A percentile compares a stretch with the other conserved stretches of the same genome.
phyloP scores from a whole-genome alignment of 2,329 filamentous ascomycete species.

The Aspergillus sergii region DNA sequence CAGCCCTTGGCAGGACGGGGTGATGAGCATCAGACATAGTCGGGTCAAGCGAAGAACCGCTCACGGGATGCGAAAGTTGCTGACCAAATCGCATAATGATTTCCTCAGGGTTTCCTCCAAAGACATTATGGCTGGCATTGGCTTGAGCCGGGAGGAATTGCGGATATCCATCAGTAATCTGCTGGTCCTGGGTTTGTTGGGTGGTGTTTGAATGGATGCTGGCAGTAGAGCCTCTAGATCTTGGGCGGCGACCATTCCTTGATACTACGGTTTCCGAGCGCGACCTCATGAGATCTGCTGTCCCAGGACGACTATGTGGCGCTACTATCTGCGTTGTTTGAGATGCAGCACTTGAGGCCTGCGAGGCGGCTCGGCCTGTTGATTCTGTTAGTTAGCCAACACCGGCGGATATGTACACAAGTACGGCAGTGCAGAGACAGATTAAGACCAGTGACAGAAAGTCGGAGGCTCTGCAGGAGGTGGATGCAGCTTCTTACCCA shows the following conservation, averaged over 20 bases:
- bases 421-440: neutral
- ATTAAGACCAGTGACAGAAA: neutral
- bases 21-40: conserved; percentile 42
- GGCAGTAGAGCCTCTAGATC: conserved; percentile 50
- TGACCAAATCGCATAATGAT: conserved; percentile 50
- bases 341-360: conserved; percentile 39
- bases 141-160: conserved; percentile 43
- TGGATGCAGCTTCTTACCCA: conserved; percentile 31
- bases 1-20: conserved; percentile 36
- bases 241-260: conserved; percentile 43
- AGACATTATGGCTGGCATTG: conserved; percentile 37
- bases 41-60: conserved; percentile 39
- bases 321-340: conserved; percentile 41
- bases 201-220: conserved; percentile 52
- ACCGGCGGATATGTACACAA: conserved; percentile 1
- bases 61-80: conserved; percentile 43
- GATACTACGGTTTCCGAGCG: conserved; percentile 46
- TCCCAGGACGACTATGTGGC: conserved; percentile 43
- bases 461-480: conserved; percentile 12
- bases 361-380: conserved; percentile 40
- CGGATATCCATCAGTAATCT: conserved; percentile 41
- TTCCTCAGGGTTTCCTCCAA: conserved; percentile 45
- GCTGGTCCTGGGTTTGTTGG: conserved; percentile 47
- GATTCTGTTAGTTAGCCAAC: conserved; percentile 19
- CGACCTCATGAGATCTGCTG: conserved; percentile 43